Conservation (phyloP, 176 grass and related monocot species). For the Oryza brachyantha region DNA sequence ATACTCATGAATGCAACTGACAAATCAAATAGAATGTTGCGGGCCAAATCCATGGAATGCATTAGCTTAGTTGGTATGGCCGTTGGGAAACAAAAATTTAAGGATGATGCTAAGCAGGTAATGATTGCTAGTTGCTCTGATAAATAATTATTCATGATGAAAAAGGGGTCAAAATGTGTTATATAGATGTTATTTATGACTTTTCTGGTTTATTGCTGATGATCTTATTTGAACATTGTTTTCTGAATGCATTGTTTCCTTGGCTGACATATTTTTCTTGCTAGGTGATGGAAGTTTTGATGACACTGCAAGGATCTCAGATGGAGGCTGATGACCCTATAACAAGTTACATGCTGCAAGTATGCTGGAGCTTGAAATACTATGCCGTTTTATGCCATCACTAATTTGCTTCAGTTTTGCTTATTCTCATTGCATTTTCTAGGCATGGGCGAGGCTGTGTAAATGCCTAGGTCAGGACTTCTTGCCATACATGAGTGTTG, state of each 20-base stretch:
- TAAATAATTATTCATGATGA: neutral
- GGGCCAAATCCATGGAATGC: conserved; percentile 99
- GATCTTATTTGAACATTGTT: neutral
- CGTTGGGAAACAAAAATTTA: conserved; percentile 96
- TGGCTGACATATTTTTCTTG: conserved; percentile 27
- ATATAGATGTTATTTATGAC: conserved; percentile 8
- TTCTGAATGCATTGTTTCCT: neutral
- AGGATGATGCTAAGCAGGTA: conserved; percentile 97
- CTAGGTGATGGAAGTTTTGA: conserved; percentile 96
- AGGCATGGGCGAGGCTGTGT: conserved; percentile 81
- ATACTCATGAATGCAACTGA: conserved; percentile 98
- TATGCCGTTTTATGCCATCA: conserved; percentile 1
- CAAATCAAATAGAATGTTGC: conserved; percentile 94
- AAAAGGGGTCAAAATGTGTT: conserved; percentile 16
- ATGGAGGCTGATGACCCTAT: conserved; percentile 96
- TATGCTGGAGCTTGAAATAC: conserved; percentile 21
- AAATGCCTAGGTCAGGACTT: conserved; percentile 88
- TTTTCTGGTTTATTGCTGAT: conserved; percentile 9
- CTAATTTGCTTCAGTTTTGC: conserved; percentile 4
- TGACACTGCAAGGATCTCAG: conserved; percentile 94
- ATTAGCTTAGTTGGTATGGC: conserved; percentile 99
- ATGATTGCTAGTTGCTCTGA: conserved; percentile 4
- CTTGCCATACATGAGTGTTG: conserved; percentile 79
- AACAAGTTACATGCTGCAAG: conserved; percentile 95
- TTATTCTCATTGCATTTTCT: conserved; percentile 11